Evolutionary conservation across 2,329 filamentous ascomycete species (phyloP).

Genomic region (Colletotrichum eremochloae): DNA sequence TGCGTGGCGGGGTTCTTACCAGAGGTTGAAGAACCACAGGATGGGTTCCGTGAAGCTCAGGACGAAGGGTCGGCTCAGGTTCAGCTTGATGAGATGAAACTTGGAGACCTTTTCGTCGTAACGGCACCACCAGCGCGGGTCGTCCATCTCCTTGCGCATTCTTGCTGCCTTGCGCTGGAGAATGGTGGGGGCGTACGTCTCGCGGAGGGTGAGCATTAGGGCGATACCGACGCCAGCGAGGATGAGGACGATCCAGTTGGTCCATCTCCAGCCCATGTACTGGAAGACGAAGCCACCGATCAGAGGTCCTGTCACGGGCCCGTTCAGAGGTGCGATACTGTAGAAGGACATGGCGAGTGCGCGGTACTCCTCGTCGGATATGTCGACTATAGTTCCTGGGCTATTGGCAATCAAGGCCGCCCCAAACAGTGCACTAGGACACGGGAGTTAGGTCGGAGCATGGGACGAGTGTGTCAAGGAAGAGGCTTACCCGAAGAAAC

Average conservation of each 20-base stretch:
- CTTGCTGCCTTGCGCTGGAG: conserved; percentile 75
- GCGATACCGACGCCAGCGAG: conserved; percentile 72
- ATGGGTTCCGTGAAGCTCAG: conserved; percentile 88
- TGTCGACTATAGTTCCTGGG: conserved; percentile 86
- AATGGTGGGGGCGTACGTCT: conserved; percentile 82
- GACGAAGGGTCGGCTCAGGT: conserved; percentile 81
- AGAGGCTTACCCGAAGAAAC: conserved; percentile 75
- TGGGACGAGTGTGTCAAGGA: conserved; percentile 39
- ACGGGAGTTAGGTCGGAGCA: conserved; percentile 44
- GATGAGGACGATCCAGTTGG: conserved; percentile 85
- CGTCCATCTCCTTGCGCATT: conserved; percentile 75
- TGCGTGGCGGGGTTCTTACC: conserved; percentile 59
- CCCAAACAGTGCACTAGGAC: conserved; percentile 67
- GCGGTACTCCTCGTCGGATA: conserved; percentile 83
- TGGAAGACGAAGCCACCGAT: conserved; percentile 86
- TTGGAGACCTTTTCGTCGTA: conserved; percentile 81
- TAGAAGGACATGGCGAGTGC: conserved; percentile 88
- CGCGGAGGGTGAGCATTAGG: conserved; percentile 72
- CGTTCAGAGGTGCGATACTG: conserved; percentile 87
- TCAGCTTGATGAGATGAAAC: conserved; percentile 77
- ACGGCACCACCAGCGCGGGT: conserved; percentile 81
- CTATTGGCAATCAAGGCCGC: conserved; percentile 87
- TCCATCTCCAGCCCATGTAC: conserved; percentile 89
- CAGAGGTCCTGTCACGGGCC: conserved; percentile 69
- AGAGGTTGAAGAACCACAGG: conserved; percentile 75